Evolutionary conservation across 768 basidiomycete species (phyloP), one percentile per base, ranked within the genome.

Genomic region (Auriculariales sp.): DNA sequence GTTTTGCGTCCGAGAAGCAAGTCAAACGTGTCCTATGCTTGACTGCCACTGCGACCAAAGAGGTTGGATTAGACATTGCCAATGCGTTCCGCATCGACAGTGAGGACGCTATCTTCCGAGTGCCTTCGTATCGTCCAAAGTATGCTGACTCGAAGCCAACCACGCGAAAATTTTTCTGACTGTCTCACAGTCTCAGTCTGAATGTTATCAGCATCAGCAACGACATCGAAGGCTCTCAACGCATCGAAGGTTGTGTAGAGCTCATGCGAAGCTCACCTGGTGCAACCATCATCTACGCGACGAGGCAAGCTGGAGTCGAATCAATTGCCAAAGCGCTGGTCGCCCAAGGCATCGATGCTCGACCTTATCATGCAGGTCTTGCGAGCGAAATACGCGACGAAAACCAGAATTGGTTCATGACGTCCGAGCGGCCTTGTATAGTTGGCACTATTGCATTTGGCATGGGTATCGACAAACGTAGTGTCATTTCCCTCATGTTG

Each of bases 361-460:
- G 53, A 14, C 49, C 54, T 0, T 74, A 74, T 52, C 72, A 74
- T 54, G 72, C 69, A 1, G 72, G 72, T 2, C 52, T 72, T 33
- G 53, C 61, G 0, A 24, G 59, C 0, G 66, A 68, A 7, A 53
- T 65, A 17, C 58, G 71, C 2, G 64, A 66, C 46, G 53, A 51
- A 11, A 62, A 69, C 2, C 71, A 70, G 49, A 54, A 61, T 9
- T 49, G 54, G 25, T 71, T 72, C 54, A 71, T 72, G 71, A 57
- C 56, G 4, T 63, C 64, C 55, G 0, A 61, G 61, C 28, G 62
- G 59, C n/a, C 62, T 72, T n/a, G 68, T 71, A 10, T 64, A 63
- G n/a, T n/a, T 45, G 66, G 64, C 3, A 72, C 71, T 0, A 71
- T 71, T 28, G 71, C 71, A 0, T 72, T 72, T 47, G 71, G 71